Conservation (phyloP, 805 yeast species). For the Pichia paraexigua region DNA sequence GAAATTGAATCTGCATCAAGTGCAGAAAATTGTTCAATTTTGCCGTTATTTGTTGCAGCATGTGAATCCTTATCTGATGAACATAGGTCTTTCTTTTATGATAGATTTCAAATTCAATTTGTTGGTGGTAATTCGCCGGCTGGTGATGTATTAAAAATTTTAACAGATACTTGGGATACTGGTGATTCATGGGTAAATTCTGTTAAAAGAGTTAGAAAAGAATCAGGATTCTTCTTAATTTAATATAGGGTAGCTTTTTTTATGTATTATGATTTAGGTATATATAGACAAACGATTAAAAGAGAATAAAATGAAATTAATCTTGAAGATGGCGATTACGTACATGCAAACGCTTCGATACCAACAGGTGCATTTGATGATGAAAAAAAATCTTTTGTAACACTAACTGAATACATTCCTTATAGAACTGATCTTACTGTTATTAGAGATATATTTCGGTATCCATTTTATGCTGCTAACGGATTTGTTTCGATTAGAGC, state of each 20-base stretch:
- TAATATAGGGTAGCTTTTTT: neutral
- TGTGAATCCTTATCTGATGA: constrained; percentile 3
- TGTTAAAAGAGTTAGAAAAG: constrained; percentile 6
- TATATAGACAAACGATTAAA: neutral
- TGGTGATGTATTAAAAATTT: constrained; percentile 7
- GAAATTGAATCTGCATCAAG: constrained; percentile 8
- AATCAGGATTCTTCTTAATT: constrained; percentile 5
- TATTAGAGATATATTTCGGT: constrained; percentile 37
- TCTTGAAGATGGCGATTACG: constrained; percentile 31
- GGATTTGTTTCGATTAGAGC: constrained; percentile 38
- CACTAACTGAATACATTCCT: constrained; percentile 38
- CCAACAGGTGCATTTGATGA: constrained; percentile 30
- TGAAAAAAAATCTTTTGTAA: constrained; percentile 26
- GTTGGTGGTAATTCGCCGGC: constrained; percentile 9
- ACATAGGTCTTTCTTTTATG: constrained; percentile 6
- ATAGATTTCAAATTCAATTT: constrained; percentile 10
- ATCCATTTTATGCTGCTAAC: constrained; percentile 39
- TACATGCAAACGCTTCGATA: constrained; percentile 39
- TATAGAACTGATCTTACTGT: constrained; percentile 40
- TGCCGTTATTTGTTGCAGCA: constrained; percentile 8
- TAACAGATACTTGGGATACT: constrained; percentile 7
- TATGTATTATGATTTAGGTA: neutral
- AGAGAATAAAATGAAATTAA: constrained; percentile 21
- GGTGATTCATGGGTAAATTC: constrained; percentile 9
- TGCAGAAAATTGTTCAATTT: constrained; percentile 8